Evolutionary conservation across 2,329 filamentous ascomycete species (phyloP), one percentile per base, ranked within the genome.

Genomic region (Epichloe uncinata): DNA sequence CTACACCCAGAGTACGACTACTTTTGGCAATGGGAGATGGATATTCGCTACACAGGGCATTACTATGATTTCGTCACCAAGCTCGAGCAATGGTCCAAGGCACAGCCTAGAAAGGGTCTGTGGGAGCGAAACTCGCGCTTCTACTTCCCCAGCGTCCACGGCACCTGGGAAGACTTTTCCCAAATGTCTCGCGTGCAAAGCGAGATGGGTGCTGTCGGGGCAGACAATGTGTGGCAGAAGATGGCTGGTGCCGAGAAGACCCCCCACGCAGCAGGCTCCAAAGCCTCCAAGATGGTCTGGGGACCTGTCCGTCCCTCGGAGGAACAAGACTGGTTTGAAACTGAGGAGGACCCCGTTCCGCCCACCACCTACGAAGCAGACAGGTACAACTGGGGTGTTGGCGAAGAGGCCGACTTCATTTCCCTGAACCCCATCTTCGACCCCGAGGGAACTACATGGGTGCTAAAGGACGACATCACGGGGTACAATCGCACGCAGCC

Each of bases 1-100:
- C 78, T 81, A 59, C 89, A 95, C 65, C 85, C 87, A 1, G 89
- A 95, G 64, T 95, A 90, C 61, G 87, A 94, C 45, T 87, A 82
- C 68, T 88, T 89, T 66, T 95, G 89, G 89, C 87, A 95, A 57
- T 94, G 89, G 87, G 89, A 95, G 66, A 91, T 95, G 83, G 89
- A 95, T 60, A 81, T 90, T 42, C 82, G 88, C 33, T 95, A 94
- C 65, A 93, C 85, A 0, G 88, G 89, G 36, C 88, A 95, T 66
- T 91, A 86, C 70, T 89, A 85, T 56, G 79, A 87, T 53, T 66
- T 87, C 18, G 77, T 91, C 60, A 77, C 80, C 56, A 84, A 84
- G 61, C 69, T 88, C 37, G 75, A 79, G 58, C 69, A 71, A 42
- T 93, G 85, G 84, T 76, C 85, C 15, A 78, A 74, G 55, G 68